Conservation (phyloP, 2,329 filamentous ascomycete genomes). For the Microascus cirrosus region DNA sequence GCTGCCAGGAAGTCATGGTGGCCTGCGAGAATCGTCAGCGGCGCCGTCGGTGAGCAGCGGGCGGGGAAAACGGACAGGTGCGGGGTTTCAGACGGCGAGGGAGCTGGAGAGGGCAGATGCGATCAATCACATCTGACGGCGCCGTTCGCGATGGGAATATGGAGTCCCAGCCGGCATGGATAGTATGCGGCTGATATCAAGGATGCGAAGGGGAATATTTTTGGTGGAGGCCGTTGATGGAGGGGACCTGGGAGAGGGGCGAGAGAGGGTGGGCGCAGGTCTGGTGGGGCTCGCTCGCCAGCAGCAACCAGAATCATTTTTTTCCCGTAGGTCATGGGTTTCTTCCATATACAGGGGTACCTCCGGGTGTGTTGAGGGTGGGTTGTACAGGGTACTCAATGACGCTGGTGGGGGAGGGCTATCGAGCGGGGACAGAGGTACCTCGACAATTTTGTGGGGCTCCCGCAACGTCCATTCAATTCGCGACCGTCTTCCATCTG, state of each 20-base stretch:
- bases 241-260: constrained; percentile 1
- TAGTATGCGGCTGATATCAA: neutral
- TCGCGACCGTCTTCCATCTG: too few species aligned
- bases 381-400: too few species aligned
- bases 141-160: neutral
- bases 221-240: constrained; percentile 5
- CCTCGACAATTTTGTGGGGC: too few species aligned
- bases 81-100: neutral
- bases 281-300: neutral
- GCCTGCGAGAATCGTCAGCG: constrained; percentile 7
- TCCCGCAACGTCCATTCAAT: too few species aligned
- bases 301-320: neutral
- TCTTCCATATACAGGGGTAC: neutral
- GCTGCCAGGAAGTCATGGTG: constrained; percentile 78
- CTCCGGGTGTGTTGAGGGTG: neutral
- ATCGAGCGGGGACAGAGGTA: too few species aligned
- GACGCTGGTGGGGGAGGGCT: too few species aligned
- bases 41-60: constrained; percentile 7
- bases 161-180: neutral
- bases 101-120: neutral
- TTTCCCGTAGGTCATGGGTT: neutral
- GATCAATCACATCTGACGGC: constrained; percentile 4
- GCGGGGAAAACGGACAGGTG: neutral
- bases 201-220: neutral
- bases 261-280: neutral